phyloP scores from a whole-genome alignment of 2,329 filamentous ascomycete genomes.

The Conoideocrella luteorostrata region DNA sequence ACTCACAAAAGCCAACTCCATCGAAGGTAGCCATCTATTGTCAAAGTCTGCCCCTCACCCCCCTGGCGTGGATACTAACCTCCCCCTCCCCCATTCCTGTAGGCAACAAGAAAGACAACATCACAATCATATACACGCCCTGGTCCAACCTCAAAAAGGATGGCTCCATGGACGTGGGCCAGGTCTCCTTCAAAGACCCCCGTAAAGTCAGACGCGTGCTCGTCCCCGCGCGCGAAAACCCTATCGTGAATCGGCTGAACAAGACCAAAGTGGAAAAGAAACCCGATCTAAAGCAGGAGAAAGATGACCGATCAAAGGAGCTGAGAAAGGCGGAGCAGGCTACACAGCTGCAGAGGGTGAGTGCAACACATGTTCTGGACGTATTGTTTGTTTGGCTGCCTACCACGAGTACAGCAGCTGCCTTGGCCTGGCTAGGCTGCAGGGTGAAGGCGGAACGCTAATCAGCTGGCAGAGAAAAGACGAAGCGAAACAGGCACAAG shows the following conservation, averaged over 20 bases:
- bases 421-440: too few relatives aligned
- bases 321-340: conserved; percentile 66
- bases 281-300: conserved; percentile 76
- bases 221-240: conserved; percentile 74
- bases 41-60: too few relatives aligned
- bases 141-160: conserved; percentile 96
- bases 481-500: conserved; percentile 65
- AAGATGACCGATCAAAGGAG: conserved; percentile 67
- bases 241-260: conserved; percentile 93
- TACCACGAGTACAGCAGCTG: too few relatives aligned
- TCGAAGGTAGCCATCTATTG: conserved; percentile 68
- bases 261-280: conserved; percentile 89
- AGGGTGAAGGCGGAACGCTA: too few relatives aligned
- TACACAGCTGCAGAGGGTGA: conserved; percentile 54
- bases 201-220: conserved; percentile 80
- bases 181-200: conserved; percentile 88
- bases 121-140: conserved; percentile 94
- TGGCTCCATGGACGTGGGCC: conserved; percentile 89
- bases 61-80: too few relatives aligned
- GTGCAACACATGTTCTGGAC: conserved; percentile 20
- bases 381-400: too few relatives aligned
- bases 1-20: conserved; percentile 96
- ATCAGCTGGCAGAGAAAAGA: conserved; percentile 58
- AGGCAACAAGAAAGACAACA: conserved; percentile 98
- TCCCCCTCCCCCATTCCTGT: too few relatives aligned